Conservation (phyloP, 2,329 filamentous ascomycete species). For the Aspergillus bombycis region DNA sequence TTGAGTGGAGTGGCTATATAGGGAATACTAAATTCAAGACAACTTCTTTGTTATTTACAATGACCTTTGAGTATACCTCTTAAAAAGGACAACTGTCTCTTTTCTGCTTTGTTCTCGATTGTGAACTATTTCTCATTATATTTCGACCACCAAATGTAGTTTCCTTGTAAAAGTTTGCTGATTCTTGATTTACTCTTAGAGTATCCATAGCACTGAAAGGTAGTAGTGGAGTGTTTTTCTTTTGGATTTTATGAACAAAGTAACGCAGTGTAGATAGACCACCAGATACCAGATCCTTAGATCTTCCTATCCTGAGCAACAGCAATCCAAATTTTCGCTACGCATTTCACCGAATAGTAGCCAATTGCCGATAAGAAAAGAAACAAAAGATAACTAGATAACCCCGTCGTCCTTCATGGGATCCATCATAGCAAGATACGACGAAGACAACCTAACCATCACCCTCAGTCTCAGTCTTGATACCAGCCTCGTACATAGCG, state of each 20-base stretch:
- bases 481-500: constrained; percentile 10
- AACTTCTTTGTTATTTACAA: neutral
- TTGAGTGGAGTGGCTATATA: neutral
- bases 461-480: constrained; percentile 4
- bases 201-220: neutral
- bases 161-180: neutral
- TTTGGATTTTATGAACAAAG: neutral
- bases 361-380: neutral
- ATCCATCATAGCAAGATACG: neutral
- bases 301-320: neutral
- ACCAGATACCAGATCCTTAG: neutral
- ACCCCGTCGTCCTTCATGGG: neutral
- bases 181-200: neutral
- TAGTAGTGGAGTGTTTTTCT: neutral
- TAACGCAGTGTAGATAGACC: neutral
- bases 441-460: neutral
- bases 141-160: neutral
- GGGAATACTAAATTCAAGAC: neutral
- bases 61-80: neutral
- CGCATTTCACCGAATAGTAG: neutral
- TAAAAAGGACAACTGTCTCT: neutral
- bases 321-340: neutral
- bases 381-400: neutral
- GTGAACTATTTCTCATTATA: neutral
- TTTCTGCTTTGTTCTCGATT: neutral